Percentiles rank a stretch among this genome's conserved stretches.
phyloP scores from a whole-genome alignment of 1,284 basidiomycete species.

The Ganoderma sp. region DNA sequence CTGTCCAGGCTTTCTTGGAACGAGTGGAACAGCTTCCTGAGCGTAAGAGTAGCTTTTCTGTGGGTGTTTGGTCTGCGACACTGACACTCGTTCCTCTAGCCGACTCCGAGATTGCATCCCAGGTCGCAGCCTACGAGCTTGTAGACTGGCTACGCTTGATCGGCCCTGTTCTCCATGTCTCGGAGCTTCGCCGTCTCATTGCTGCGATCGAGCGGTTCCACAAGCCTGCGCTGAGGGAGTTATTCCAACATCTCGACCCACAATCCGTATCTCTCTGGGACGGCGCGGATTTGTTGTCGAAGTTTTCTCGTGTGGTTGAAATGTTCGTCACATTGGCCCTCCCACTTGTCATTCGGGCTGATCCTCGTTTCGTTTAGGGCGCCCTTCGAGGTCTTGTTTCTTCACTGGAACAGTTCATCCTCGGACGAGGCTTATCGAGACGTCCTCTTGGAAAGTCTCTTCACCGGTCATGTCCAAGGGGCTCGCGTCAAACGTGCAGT shows the following conservation, averaged over 20 bases:
- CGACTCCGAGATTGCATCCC: constrained; percentile 40
- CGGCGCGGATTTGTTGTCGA: constrained; percentile 27
- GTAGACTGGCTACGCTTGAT: constrained; percentile 65
- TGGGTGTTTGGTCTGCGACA: background rate
- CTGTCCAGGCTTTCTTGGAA: constrained; percentile 49
- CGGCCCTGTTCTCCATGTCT: constrained; percentile 41
- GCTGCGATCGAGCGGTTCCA: constrained; percentile 49
- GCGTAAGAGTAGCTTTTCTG: constrained; percentile 42
- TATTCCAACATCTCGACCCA: constrained; percentile 54
- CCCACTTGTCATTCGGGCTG: background rate
- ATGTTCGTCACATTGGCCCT: constrained; percentile 20
- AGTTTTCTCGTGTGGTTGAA: constrained; percentile 1
- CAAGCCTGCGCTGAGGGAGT: constrained; percentile 47
- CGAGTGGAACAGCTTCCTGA: constrained; percentile 47
- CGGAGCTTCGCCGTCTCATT: constrained; percentile 50
- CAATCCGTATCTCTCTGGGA: constrained; percentile 47
- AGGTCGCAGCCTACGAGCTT: constrained; percentile 54
- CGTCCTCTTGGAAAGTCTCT: constrained; percentile 42
- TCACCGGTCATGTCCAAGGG: constrained; percentile 34
- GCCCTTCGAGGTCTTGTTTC: constrained; percentile 52
- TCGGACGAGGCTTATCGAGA: constrained; percentile 32
- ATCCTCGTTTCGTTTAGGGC: constrained; percentile 39
- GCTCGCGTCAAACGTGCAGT: constrained; percentile 44
- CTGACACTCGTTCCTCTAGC: constrained; percentile 39
- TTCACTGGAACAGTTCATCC: constrained; percentile 44